These are phyloP conservation scores for Zygoascus biomembranicola DNA, from an alignment of 805 yeast species.

Conservation along the genomic window DNA sequence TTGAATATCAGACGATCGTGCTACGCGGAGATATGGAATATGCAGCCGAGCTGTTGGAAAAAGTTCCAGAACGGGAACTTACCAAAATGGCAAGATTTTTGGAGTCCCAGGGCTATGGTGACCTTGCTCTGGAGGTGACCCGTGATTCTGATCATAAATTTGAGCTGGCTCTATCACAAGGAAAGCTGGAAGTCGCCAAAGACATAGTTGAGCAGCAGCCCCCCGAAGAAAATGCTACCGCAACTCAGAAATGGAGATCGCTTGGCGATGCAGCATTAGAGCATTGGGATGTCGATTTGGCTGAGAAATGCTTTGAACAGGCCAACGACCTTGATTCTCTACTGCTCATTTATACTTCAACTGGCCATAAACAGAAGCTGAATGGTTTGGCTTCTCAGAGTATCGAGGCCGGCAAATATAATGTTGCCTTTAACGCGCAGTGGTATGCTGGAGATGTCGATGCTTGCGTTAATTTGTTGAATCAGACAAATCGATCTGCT, in stretches of 20 bases:
- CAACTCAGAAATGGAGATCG: slow-evolving; percentile 75
- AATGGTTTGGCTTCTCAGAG: slow-evolving; percentile 58
- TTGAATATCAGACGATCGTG: slow-evolving; percentile 93
- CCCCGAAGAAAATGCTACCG: slow-evolving; percentile 61
- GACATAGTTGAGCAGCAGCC: slow-evolving; percentile 39
- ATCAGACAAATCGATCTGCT: slow-evolving; percentile 57
- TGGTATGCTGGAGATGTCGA: slow-evolving; percentile 76
- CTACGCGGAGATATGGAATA: slow-evolving; percentile 89
- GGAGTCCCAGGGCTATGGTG: slow-evolving; percentile 83
- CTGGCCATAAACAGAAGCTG: slow-evolving; percentile 60
- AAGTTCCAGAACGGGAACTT: slow-evolving; percentile 52
- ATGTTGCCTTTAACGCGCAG: slow-evolving; percentile 83
- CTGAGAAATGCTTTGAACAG: slow-evolving; percentile 67
- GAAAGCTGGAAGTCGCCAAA: slow-evolving; percentile 62
- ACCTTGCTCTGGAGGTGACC: slow-evolving; percentile 75
- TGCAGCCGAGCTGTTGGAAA: slow-evolving; percentile 53
- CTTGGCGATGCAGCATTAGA: slow-evolving; percentile 81
- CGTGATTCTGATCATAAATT: slow-evolving; percentile 87
- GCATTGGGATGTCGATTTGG: slow-evolving; percentile 72
- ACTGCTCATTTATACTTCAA: slow-evolving; percentile 71
- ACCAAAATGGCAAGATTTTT: slow-evolving; percentile 82
- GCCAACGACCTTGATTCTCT: slow-evolving; percentile 80
- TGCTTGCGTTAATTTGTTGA: slow-evolving; percentile 56
- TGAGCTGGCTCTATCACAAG: slow-evolving; percentile 77
- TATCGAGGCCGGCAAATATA: slow-evolving; percentile 67